Evolutionary conservation across 371 early-diverging fungal species (phyloP), one percentile per base, ranked within the genome.

Genomic region (Lichtheimia hyalospora): DNA sequence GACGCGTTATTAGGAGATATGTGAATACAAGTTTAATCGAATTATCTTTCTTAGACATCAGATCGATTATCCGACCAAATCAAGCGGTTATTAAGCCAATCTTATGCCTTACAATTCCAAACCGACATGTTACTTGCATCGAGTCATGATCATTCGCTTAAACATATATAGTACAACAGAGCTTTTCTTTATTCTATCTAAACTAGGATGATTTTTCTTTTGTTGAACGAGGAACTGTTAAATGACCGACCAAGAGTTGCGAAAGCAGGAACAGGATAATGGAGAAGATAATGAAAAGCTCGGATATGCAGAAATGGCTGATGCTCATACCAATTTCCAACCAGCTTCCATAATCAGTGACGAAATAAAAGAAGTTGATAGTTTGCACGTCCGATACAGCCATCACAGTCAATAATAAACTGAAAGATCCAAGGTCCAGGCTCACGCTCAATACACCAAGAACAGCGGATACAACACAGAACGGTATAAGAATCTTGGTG

Each of bases 241-340:
- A 68, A 49, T 74, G 75, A 14, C 89, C 87, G 10, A 89, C 84
- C 43, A 89, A 63, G n/a, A 77, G 51, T 41, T 82, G 79, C 10
- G 85, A 82, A 15, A 89, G 75, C 18, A 79, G 70, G 68, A 90
- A 91, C 34, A 92, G 68, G 18, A 90, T 54, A 50, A 89, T 89
- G 54, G 89, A 88, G 62, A 93, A 91, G 49, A 92, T 81, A 59
- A 89, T 87, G 79, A 95, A 96, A 43, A 92, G 74, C 16, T 89
- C 89, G 2, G 93, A 85, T 62, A 93, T 93, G 62, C 89, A 89
- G 66, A 91, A 93, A 60, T 93, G 93, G 60, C 90, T 90, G 65
- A 97, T 96, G 50, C 91, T 90, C 39, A 94, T 94, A n/a, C 97
- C 98, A 62, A 97, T 96, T 69, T 96, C 98, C 25, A 97, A 79